phyloP scores from a whole-genome alignment of 306 rosid genomes.

The Cucumis melo region DNA sequence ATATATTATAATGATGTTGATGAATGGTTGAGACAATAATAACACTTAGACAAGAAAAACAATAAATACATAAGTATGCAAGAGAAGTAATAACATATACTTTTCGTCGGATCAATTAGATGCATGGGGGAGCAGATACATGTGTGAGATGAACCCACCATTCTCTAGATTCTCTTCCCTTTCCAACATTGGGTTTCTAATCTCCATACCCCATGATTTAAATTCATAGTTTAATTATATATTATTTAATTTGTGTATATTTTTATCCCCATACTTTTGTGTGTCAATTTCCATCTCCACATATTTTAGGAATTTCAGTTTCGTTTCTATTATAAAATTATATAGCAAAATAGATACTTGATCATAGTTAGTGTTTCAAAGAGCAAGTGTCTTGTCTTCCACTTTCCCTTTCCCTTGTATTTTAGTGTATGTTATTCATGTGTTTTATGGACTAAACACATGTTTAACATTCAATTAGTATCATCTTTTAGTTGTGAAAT shows the following conservation, averaged over 20 bases:
- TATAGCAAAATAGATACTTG: too few relatives aligned
- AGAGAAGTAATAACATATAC: neutral
- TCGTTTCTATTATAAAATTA: too few relatives aligned
- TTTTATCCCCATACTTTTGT: neutral
- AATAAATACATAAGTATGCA: neutral
- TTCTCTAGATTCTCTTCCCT: neutral
- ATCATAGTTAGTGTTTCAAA: too few relatives aligned
- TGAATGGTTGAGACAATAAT: neutral
- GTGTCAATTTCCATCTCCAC: too few relatives aligned
- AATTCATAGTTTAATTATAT: neutral
- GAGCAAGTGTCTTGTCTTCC: too few relatives aligned
- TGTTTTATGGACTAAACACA: too few relatives aligned
- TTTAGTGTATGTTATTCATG: too few relatives aligned
- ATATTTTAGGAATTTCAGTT: too few relatives aligned
- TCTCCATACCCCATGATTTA: neutral
- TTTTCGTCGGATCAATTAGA: neutral
- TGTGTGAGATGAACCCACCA: neutral
- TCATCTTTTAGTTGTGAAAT: too few relatives aligned
- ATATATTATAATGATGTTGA: neutral
- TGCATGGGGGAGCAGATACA: conserved; percentile 3
- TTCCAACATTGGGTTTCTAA: neutral
- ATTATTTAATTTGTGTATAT: neutral
- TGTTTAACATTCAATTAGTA: too few relatives aligned
- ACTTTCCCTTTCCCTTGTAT: too few relatives aligned
- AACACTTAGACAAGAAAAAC: neutral